Percentiles rank a stretch among this genome's conserved stretches.
These are phyloP conservation scores for Aspergillus fumigatiaffinis DNA, from an alignment of 2,329 filamentous ascomycete genomes.

Conservation along the genomic window DNA sequence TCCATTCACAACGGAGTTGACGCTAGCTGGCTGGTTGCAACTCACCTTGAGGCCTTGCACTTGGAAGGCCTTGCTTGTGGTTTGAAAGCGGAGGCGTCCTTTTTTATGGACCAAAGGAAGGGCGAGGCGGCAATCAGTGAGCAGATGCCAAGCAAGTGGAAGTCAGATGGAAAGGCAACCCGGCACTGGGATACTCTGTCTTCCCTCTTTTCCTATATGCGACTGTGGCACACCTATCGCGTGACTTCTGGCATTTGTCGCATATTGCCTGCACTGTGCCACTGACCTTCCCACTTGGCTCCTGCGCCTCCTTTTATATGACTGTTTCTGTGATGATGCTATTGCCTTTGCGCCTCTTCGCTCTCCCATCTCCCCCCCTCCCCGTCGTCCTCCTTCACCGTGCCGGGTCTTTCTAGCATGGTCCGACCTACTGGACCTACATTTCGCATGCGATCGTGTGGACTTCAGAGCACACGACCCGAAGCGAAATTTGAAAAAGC, in stretches of 20 bases:
- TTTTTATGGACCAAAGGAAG: background rate
- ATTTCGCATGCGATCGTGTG: constrained; percentile 23
- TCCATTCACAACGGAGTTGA: constrained; percentile 24
- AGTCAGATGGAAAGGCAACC: background rate
- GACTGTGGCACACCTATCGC: background rate
- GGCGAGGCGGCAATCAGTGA: background rate
- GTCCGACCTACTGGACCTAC: constrained; percentile 22
- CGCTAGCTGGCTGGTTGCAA: constrained; percentile 32
- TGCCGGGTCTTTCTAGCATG: background rate
- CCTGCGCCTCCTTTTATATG: background rate
- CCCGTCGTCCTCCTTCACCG: background rate
- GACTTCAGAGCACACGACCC: constrained; percentile 19
- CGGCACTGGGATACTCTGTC: too few species aligned
- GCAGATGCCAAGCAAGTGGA: background rate
- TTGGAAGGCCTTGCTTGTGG: background rate
- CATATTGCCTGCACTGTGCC: too few species aligned
- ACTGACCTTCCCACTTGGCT: background rate
- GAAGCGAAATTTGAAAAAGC: constrained; percentile 14
- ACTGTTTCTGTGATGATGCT: constrained; percentile 1
- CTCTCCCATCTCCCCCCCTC: background rate
- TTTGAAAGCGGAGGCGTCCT: background rate
- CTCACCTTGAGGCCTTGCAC: constrained; percentile 28
- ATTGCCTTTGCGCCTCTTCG: background rate
- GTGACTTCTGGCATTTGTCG: background rate
- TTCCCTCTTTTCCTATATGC: background rate